phyloP scores from a whole-genome alignment of 345 rosid genomes.

The Eutrema japonicum region DNA sequence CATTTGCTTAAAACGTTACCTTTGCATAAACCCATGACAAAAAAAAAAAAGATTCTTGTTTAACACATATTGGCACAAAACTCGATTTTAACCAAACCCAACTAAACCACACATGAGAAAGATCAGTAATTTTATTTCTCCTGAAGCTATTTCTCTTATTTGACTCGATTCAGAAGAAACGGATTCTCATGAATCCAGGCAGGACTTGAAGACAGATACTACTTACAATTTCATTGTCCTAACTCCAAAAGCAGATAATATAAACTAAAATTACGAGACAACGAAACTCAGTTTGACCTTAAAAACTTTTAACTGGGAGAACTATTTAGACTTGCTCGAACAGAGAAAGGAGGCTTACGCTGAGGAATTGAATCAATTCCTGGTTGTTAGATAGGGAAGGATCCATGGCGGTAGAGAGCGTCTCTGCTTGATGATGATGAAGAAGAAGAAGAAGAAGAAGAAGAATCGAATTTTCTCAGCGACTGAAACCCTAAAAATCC shows the following conservation, averaged over 20 bases:
- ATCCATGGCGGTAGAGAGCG: conserved; percentile 49
- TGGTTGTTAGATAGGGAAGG: conserved; percentile 45
- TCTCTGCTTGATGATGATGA: conserved; percentile 15
- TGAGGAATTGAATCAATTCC: conserved; percentile 64
- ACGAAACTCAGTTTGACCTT: not conserved
- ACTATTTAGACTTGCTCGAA: not conserved
- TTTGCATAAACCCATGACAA: not conserved
- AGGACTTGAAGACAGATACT: not conserved
- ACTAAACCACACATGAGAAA: not conserved
- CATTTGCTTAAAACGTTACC: not conserved
- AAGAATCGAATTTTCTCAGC: conserved; percentile 1
- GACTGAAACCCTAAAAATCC: conserved; percentile 36
- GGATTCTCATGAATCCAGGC: not conserved
- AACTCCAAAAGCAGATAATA: not conserved
- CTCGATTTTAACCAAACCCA: too few species aligned
- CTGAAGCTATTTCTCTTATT: not conserved
- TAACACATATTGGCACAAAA: not conserved
- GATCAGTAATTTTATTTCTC: not conserved
- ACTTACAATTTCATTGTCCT: not conserved
- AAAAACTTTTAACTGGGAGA: not conserved
- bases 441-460: not conserved
- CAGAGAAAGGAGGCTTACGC: conserved; percentile 45
- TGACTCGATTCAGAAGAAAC: not conserved
- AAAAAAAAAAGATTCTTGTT: not conserved
- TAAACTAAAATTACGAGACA: not conserved